These are phyloP conservation scores for Echeveria elegans DNA, from an alignment of 164 flowering plant species.

Conservation along the genomic window DNA sequence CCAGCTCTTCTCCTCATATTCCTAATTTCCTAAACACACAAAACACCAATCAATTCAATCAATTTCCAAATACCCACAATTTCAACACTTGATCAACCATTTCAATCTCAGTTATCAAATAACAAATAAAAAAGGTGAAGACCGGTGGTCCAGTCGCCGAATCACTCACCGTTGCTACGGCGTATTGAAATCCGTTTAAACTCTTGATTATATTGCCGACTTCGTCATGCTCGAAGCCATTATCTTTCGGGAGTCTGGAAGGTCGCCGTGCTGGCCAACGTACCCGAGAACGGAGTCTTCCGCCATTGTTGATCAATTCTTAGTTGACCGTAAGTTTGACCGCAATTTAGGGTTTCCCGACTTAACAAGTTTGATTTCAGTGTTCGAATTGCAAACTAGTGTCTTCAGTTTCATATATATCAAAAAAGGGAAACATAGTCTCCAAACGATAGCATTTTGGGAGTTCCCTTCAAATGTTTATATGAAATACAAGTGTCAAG, in stretches of 20 bases:
- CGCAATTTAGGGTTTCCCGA: background rate
- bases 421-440: background rate
- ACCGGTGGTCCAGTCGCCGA: background rate
- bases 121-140: background rate
- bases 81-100: background rate
- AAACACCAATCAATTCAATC: background rate
- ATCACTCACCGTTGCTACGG: slow-evolving; percentile 52
- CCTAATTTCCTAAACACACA: slow-evolving; percentile 48
- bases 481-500: too few relatives aligned
- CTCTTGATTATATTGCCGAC: slow-evolving; percentile 70
- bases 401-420: background rate
- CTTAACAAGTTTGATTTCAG: background rate
- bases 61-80: background rate
- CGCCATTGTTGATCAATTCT: background rate
- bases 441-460: too few relatives aligned
- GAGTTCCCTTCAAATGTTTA: too few relatives aligned
- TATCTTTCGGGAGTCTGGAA: slow-evolving; percentile 54
- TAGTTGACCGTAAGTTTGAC: background rate
- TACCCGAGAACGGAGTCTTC: slow-evolving; percentile 61
- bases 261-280: slow-evolving; percentile 41
- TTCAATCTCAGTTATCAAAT: background rate
- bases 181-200: slow-evolving; percentile 56
- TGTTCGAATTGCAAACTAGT: background rate
- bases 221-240: slow-evolving; percentile 56
- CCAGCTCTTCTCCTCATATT: slow-evolving; percentile 76